Evolutionary conservation across 208 protist species (phyloP), one percentile per base, ranked within the genome.

Genomic region (Herpetomonas samuelpessoai): DNA sequence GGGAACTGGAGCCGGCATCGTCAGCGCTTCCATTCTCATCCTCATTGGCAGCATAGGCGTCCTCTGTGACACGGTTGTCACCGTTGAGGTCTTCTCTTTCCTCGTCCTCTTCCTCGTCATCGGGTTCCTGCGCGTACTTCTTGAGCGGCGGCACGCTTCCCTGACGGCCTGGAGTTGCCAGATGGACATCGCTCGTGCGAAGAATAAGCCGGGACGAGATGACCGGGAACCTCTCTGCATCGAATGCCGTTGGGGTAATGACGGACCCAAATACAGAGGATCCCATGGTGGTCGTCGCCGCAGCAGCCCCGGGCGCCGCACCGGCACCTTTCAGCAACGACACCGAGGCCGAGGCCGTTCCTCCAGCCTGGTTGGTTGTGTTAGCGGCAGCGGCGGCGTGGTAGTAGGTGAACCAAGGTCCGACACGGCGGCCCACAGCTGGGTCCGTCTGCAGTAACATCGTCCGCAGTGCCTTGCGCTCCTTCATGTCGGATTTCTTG

Each of bases 341-440:
- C 28, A 25, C 10, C 19, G 44, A 2, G 28, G 31, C 44, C 48
- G n/a, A 41, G 31, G 3, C 65, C 61, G 25, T 66, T 59, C 39
- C 47, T 60, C 31, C 62, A 18, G 35, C 71, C 52, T 69, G 47
- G 1, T 21, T 47, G 9, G 63, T 50, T 25, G 62, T 60, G 35
- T 41, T 48, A 27, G 50, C 50, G 2, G 67, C 66, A 21, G 57
- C 52, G 18, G 72, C 75, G 16, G 74, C 74, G 6, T 81, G 72
- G 9, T 73, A 64, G 63, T 82, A 84, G 44, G 68, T 62, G 53
- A 82, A 87, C 86, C 86, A 93, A 39, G 86, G 82, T 9, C 86
- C 83, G 0, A 88, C 71, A 31, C 69, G 74, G 38, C 76, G 64
- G 46, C 61, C n/a, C 53, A 71, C 58, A 67, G 73, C 24, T 58